phyloP scores from a whole-genome alignment of 2,329 filamentous ascomycete species.

The Diaporthe ilicicola region DNA sequence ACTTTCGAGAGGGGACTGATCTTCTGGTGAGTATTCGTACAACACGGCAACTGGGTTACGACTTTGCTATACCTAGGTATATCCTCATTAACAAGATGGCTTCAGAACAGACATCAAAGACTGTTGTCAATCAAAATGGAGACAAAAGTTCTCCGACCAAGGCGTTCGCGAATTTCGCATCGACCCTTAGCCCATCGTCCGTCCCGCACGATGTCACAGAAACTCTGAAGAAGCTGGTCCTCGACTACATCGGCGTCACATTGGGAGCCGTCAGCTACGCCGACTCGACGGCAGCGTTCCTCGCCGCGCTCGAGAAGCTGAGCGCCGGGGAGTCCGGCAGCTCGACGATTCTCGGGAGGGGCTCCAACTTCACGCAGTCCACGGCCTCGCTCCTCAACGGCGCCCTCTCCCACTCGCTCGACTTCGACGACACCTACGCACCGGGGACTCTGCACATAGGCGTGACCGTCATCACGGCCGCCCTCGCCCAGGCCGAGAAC shows the following conservation, averaged over 20 bases:
- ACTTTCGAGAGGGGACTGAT: background rate
- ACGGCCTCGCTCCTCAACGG: slow-evolving; percentile 52
- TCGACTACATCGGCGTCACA: slow-evolving; percentile 12
- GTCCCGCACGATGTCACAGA: background rate
- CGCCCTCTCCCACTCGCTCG: slow-evolving; percentile 51
- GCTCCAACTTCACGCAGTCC: slow-evolving; percentile 44
- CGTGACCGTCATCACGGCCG: slow-evolving; percentile 48
- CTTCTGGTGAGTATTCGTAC: background rate
- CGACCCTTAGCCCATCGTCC: background rate
- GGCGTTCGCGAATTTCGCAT: background rate
- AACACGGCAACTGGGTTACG: too few relatives aligned
- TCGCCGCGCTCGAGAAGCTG: background rate
- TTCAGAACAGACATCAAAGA: background rate
- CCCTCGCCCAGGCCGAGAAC: slow-evolving; percentile 38
- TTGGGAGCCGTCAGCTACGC: slow-evolving; percentile 1
- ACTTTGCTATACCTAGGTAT: background rate
- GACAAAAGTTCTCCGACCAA: background rate
- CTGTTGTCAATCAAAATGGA: background rate
- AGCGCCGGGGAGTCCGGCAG: background rate
- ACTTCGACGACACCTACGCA: slow-evolving; percentile 56
- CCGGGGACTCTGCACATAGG: slow-evolving; percentile 51
- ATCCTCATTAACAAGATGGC: background rate
- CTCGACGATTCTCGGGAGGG: slow-evolving; percentile 42
- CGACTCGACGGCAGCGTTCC: background rate
- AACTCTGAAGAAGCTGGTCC: slow-evolving; percentile 9